Conservation (phyloP, 805 yeast species). For the Wickerhamomyces chambardii region DNA sequence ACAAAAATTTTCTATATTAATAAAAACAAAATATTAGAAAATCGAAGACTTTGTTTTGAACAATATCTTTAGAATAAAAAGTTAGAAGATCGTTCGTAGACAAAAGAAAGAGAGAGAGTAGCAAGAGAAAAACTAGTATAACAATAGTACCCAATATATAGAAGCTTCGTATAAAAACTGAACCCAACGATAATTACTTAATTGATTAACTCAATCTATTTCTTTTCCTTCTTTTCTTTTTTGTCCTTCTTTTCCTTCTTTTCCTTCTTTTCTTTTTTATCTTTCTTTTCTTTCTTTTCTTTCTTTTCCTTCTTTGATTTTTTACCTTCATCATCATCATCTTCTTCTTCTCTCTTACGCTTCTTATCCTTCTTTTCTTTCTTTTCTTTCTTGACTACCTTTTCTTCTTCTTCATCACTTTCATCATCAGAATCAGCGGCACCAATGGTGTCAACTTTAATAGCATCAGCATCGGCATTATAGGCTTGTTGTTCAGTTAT, state of each 20-base stretch:
- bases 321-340: conserved; percentile 25
- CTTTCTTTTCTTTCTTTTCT: conserved; percentile 21
- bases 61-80: no score
- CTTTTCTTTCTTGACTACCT: conserved; percentile 24
- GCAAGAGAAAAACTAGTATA: no score
- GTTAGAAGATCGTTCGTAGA: no score
- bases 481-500: conserved; percentile 80
- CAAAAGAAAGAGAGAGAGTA: no score
- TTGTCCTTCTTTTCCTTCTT: conserved; percentile 21
- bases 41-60: no score
- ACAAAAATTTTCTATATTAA: no score
- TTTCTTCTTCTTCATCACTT: conserved; percentile 25
- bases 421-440: conserved; percentile 29
- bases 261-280: conserved; percentile 25
- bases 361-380: conserved; percentile 24
- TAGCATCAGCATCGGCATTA: conserved; percentile 92
- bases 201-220: neutral
- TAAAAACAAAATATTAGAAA: no score
- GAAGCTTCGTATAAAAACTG: no score
- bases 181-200: neutral
- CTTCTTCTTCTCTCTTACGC: conserved; percentile 21
- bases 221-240: conserved; percentile 2
- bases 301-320: conserved; percentile 20
- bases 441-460: conserved; percentile 27
- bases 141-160: no score